A percentile compares a stretch with the other conserved stretches of the same genome.
phyloP scores from a whole-genome alignment of 305 asterid species.

The Solanum chacoense region DNA sequence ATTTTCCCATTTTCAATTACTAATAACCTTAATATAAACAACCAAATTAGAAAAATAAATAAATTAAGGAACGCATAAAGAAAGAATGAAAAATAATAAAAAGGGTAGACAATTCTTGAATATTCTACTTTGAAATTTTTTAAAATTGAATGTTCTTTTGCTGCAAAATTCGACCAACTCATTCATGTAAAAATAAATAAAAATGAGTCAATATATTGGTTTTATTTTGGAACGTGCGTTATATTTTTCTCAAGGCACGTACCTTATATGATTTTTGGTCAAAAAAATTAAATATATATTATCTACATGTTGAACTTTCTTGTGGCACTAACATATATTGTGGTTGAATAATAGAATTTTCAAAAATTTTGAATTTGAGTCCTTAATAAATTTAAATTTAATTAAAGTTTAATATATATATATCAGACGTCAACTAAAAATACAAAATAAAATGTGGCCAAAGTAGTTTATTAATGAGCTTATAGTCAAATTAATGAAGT shows the following conservation, averaged over 20 bases:
- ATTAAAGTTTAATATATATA: background rate
- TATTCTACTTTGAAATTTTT: background rate
- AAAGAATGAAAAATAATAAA: background rate
- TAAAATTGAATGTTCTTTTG: background rate
- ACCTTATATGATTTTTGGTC: background rate
- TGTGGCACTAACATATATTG: background rate
- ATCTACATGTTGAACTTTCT: background rate
- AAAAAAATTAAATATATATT: background rate
- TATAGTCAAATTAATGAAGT: background rate
- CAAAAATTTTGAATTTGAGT: background rate
- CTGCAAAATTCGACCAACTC: background rate
- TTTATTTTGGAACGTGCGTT: background rate
- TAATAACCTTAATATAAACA: background rate
- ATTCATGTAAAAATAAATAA: background rate
- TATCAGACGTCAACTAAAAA: fast-evolving
- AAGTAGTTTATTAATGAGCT: background rate
- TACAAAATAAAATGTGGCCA: background rate
- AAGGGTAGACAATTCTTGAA: background rate
- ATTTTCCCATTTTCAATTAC: background rate
- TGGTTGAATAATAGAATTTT: background rate
- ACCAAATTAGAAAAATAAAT: background rate
- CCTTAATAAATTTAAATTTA: background rate
- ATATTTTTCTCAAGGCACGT: background rate
- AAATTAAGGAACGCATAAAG: background rate
- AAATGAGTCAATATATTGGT: background rate